Base-by-base conservation (phyloP, 2,329 filamentous ascomycete genomes). In the Fusarium hainanense region DNA sequence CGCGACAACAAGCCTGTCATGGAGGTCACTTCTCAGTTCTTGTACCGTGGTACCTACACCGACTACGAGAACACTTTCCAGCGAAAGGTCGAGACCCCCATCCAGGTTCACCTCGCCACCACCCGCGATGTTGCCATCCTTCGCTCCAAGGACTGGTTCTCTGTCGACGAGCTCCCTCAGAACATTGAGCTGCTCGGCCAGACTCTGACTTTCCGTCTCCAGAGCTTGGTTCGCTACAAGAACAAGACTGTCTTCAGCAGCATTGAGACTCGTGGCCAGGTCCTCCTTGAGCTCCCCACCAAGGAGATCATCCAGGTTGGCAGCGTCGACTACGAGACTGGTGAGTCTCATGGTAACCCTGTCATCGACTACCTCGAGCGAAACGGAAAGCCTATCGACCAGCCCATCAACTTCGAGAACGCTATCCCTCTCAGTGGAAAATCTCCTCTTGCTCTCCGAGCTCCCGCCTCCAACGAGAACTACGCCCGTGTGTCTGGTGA, bases 1-100 rank as follows among this genome's bases (percentile, higher is more conserved):
- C 92, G 96, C 44, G 89, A 94, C 56, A 92, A 92, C 27, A 82
- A 92, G 79, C 87, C 94, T 8, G 93, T 99, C 68, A 99, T 99
- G 96, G 94, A 99, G 79, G 96, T 99, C 28, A 98, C 94, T 14
- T 98, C 94, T 68, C 96, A 99, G 81, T 99, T 99, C 87, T 82
- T 99, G 76, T 99, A 99, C 86, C 92, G 97, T 51, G 96, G 96
- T 59, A 86, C 87, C 30, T 99, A 99, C 83, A 92, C 88, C 58
- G 97, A 99, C 80, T 99, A 89, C 75, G 92, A 98, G 83, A 99
- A 97, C 83, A 99, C 97, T 9, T 99, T 99, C 90, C 94, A 98
- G 83, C 92, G 96, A 79, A 98, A 98, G 88, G 89, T 90, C 9
- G 96, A 99, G 84, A 97, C 93, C 2, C 94, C 95, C 1, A 96